Evolutionary conservation across 768 basidiomycete species (phyloP), one percentile per base, ranked within the genome.

Genomic region (Suillus subluteus): DNA sequence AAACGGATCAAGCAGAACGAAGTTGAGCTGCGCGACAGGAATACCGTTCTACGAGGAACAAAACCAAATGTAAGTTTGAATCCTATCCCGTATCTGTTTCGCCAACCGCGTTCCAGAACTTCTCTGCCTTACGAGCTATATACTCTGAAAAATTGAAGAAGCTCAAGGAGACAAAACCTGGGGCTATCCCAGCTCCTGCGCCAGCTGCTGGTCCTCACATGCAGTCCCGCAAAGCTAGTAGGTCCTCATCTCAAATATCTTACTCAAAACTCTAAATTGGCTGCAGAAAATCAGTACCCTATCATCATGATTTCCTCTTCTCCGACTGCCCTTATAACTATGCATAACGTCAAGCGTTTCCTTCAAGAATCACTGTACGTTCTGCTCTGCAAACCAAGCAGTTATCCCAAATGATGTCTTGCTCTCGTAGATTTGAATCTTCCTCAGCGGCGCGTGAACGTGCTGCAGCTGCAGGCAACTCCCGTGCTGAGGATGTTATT

Each of bases 291-390:
- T 73, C 88, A 86, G 72, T 91, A 91, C 78, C 97, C 97, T 0
- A 99, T 99, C 73, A 98, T 99, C 78, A 92, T 99, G 82, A 96
- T 99, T 52, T 97, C 96, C 0, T 97, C 96, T 0, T 96, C 18
- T 21, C 96, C 96, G 0, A 98, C 97, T 2, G 90, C 95, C 4
- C 87, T 99, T 64, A 90, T 99, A 74, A 98, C 95, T 7, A 98
- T 99, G 95, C 90, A 96, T 86, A 99, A 99, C 73, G 95, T 99
- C 65, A 94, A 93, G 76, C 87, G 87, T 40, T 98, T 99, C 79
- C 79, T 99, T 18, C 95, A 98, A 80, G 95, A 98, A 73, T 87
- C 94, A 0, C 80, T 86, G 91, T 94, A 78, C 66, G 88, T 78
- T 12, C 38, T 32, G 18, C 35, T 66, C 16, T 26, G 6, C 15